phyloP scores from a whole-genome alignment of 1,284 basidiomycete species.

The Ceratobasidium sp. region DNA sequence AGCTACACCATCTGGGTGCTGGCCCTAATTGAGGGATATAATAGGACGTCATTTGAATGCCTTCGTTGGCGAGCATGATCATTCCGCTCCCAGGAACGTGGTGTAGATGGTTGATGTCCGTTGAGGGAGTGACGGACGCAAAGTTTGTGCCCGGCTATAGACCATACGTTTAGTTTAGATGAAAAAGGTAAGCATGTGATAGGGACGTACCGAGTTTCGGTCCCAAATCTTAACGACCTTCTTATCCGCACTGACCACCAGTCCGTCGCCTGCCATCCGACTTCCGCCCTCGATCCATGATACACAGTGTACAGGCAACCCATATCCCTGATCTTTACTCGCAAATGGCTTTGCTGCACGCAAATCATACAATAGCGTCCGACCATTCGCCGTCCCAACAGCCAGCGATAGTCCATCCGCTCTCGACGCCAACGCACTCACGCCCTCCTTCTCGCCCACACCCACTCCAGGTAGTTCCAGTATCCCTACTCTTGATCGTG shows the following conservation, averaged over 20 bases:
- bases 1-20: conserved; percentile 95
- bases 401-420: conserved; percentile 93
- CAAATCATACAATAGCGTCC: conserved; percentile 94
- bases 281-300: conserved; percentile 90
- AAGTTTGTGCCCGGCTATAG: conserved; percentile 86
- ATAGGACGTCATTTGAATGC: conserved; percentile 89
- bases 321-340: conserved; percentile 97
- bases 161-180: conserved; percentile 38
- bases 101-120: conserved; percentile 89
- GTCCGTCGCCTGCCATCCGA: conserved; percentile 84
- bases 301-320: conserved; percentile 87
- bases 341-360: conserved; percentile 86
- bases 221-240: conserved; percentile 98
- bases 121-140: conserved; percentile 89
- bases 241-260: conserved; percentile 89
- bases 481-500: conserved; percentile 78
- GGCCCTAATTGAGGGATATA: conserved; percentile 97
- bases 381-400: conserved; percentile 93
- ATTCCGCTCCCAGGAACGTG: conserved; percentile 87
- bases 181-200: background rate
- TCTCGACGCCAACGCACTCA: conserved; percentile 86
- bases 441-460: conserved; percentile 53
- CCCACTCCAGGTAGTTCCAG: conserved; percentile 77
- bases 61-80: conserved; percentile 90
- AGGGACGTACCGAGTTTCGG: conserved; percentile 73